These are phyloP conservation scores for Phytophthora multivora DNA, from an alignment of 352 stramenopile species.

Conservation along the genomic window DNA sequence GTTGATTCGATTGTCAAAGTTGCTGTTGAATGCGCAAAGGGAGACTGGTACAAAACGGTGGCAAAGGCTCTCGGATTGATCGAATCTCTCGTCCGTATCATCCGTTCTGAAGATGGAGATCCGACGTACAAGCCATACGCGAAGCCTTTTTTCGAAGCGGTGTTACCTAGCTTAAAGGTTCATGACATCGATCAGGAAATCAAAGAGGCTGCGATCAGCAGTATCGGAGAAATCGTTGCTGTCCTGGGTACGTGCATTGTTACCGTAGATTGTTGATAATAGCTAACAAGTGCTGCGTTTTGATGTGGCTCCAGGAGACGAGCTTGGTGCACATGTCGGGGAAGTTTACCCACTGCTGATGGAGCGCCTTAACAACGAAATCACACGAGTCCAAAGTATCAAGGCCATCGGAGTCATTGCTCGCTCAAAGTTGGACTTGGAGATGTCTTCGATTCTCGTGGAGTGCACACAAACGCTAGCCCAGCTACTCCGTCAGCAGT, in stretches of 20 bases:
- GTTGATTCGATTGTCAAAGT: conserved; percentile 85
- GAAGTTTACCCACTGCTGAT: conserved; percentile 93
- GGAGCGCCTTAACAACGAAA: conserved; percentile 98
- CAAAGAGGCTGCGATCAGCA: conserved; percentile 96
- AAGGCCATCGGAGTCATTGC: conserved; percentile 94
- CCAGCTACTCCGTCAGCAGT: conserved; percentile 95
- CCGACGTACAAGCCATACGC: conserved; percentile 63
- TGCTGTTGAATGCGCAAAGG: conserved; percentile 89
- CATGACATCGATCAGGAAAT: conserved; percentile 99
- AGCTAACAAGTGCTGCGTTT: conserved; percentile 14
- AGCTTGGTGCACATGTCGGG: conserved; percentile 75
- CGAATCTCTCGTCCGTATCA: conserved; percentile 87
- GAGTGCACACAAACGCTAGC: conserved; percentile 89
- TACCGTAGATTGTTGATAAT: background rate
- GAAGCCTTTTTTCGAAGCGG: conserved; percentile 88
- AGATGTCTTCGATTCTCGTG: conserved; percentile 92
- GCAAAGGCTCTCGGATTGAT: conserved; percentile 95
- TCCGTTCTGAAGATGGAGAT: conserved; percentile 54
- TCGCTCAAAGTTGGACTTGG: conserved; percentile 81
- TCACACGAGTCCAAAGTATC: conserved; percentile 96
- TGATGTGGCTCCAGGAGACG: conserved; percentile 56
- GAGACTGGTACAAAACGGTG: conserved; percentile 99
- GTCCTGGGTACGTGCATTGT: conserved; percentile 46
- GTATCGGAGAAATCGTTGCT: conserved; percentile 90
- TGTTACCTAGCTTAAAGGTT: conserved; percentile 94